phyloP scores from a whole-genome alignment of 2,329 filamentous ascomycete species.

The Epichloe bromicola region DNA sequence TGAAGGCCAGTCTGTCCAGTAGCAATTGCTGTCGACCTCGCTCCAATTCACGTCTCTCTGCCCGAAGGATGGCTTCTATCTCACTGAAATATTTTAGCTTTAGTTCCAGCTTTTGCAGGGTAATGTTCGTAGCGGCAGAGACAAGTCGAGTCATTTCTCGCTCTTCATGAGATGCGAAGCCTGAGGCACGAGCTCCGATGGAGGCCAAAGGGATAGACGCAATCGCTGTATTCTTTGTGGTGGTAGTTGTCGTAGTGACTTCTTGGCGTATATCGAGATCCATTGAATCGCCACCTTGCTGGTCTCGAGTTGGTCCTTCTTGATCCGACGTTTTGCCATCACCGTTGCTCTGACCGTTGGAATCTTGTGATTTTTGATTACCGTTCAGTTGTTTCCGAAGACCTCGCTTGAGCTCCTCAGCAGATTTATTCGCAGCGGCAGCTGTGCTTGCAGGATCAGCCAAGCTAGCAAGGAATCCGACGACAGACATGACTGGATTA shows the following conservation, averaged over 20 bases:
- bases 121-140: conserved; percentile 81
- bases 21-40: conserved; percentile 86
- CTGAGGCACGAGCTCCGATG: conserved; percentile 73
- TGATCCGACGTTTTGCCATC: neutral
- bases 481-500: conserved; percentile 92
- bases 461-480: conserved; percentile 84
- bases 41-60: conserved; percentile 86
- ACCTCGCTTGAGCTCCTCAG: conserved; percentile 71
- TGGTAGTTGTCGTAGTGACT: conserved; percentile 37
- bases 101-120: conserved; percentile 88
- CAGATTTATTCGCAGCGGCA: conserved; percentile 76
- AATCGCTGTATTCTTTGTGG: conserved; percentile 35
- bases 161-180: conserved; percentile 88
- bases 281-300: conserved; percentile 43
- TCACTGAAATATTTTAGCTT: conserved; percentile 95
- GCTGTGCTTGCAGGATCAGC: conserved; percentile 84
- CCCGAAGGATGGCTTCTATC: conserved; percentile 83
- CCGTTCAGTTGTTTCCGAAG: conserved; percentile 67
- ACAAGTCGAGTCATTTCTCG: conserved; percentile 92
- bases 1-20: conserved; percentile 80
- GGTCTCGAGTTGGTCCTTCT: neutral
- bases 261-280: conserved; percentile 46
- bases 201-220: conserved; percentile 75
- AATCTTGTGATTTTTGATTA: conserved; percentile 29
- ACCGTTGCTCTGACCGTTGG: conserved; percentile 47